Evolutionary conservation across 2,329 filamentous ascomycete genomes (phyloP).

Genomic region (Trichoderma breve): DNA sequence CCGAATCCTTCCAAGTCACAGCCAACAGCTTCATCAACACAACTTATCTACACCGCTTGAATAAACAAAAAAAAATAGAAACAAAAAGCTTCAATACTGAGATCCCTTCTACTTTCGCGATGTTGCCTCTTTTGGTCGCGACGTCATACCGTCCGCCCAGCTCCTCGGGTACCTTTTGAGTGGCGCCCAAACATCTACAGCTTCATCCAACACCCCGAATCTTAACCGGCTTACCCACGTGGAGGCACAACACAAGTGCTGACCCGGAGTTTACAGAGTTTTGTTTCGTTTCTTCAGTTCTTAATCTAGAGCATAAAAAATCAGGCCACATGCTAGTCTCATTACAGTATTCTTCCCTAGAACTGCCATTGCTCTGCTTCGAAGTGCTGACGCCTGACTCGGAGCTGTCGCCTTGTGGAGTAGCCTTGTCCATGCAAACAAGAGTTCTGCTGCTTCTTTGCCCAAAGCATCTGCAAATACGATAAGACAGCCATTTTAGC

Average conservation of each 20-base stretch:
- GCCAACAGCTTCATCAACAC: not conserved
- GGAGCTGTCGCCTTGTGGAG: not conserved
- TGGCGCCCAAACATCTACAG: not conserved
- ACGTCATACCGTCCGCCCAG: not conserved
- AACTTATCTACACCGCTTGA: not conserved
- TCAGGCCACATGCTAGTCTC: not conserved
- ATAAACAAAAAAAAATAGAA: not conserved
- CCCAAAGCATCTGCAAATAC: too few relatives aligned
- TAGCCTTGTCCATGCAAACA: not conserved
- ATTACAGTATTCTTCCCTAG: not conserved
- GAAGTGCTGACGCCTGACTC: not conserved
- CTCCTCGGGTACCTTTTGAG: not conserved
- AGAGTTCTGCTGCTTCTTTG: not conserved
- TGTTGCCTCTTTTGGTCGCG: not conserved
- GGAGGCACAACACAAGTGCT: conserved; percentile 3
- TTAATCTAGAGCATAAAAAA: not conserved
- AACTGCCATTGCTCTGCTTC: not conserved
- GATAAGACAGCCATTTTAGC: not conserved
- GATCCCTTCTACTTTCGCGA: not conserved
- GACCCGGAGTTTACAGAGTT: not conserved
- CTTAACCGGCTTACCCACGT: not conserved
- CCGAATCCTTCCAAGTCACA: not conserved
- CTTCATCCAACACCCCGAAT: not conserved
- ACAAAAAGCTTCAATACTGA: not conserved
- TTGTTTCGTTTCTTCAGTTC: conserved; percentile 14